A percentile compares a stretch with the other conserved stretches of the same genome.
These are phyloP conservation scores for Apiospora sp. DNA, from an alignment of 2,329 filamentous ascomycete species.

Conservation along the genomic window DNA sequence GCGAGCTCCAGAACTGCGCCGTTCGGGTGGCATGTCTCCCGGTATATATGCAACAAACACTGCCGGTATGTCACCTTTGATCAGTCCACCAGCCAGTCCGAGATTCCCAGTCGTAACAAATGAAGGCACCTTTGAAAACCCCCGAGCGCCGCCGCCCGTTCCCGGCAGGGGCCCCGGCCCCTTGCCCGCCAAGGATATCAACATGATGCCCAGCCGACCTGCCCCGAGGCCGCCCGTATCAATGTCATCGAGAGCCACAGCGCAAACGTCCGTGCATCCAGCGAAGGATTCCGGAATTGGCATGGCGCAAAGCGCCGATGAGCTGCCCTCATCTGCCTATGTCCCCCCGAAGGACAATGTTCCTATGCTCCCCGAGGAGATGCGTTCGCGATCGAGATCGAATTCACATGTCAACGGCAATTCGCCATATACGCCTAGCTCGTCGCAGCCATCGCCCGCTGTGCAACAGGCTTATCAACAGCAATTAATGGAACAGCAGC, in stretches of 20 bases:
- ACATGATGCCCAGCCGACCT: slow-evolving; percentile 80
- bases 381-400: slow-evolving; percentile 72
- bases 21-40: slow-evolving; percentile 56
- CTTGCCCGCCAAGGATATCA: slow-evolving; percentile 58
- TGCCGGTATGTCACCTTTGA: slow-evolving; percentile 67
- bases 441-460: slow-evolving; percentile 49
- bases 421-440: slow-evolving; percentile 57
- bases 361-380: slow-evolving; percentile 71
- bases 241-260: slow-evolving; percentile 63
- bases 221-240: slow-evolving; percentile 85
- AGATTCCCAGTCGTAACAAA: slow-evolving; percentile 85
- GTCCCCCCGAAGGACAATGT: slow-evolving; percentile 60
- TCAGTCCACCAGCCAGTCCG: slow-evolving; percentile 83
- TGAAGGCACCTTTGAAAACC: slow-evolving; percentile 97
- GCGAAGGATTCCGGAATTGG: slow-evolving; percentile 71
- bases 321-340: slow-evolving; percentile 56
- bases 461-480: slow-evolving; percentile 64
- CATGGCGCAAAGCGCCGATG: slow-evolving; percentile 66
- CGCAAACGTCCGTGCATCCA: slow-evolving; percentile 60
- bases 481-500: slow-evolving; percentile 78
- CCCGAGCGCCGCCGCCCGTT: slow-evolving; percentile 84
- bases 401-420: slow-evolving; percentile 70
- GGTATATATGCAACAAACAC: slow-evolving; percentile 63
- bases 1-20: slow-evolving; percentile 63
- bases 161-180: slow-evolving; percentile 53